These are phyloP conservation scores for Suillus subaureus DNA, from an alignment of 768 basidiomycete genomes.

Conservation along the genomic window DNA sequence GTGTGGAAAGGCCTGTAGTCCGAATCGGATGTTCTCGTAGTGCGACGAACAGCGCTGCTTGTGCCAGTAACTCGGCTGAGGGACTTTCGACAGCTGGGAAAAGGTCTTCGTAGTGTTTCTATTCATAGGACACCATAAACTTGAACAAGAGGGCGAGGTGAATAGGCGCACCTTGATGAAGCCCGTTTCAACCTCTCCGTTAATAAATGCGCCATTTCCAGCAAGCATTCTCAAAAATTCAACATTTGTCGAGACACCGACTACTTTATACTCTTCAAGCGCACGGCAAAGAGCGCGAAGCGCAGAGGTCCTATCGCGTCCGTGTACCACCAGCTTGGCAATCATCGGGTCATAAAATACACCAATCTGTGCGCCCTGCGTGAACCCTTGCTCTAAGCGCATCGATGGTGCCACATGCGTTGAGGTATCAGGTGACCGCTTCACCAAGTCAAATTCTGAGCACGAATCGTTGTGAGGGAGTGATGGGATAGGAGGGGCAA, in stretches of 20 bases:
- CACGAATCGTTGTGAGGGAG: neutral
- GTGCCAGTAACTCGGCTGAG: conserved; percentile 65
- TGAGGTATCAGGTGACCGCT: conserved; percentile 22
- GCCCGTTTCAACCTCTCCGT: conserved; percentile 85
- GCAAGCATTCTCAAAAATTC: conserved; percentile 84
- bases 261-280: conserved; percentile 86
- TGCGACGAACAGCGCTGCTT: conserved; percentile 76
- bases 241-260: conserved; percentile 89
- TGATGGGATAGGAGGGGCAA: conserved; percentile 48
- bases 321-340: conserved; percentile 89
- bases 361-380: conserved; percentile 76
- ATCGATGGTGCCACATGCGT: conserved; percentile 55
- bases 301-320: conserved; percentile 81
- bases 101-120: conserved; percentile 86
- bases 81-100: conserved; percentile 69
- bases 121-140: conserved; percentile 1
- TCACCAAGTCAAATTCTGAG: conserved; percentile 16
- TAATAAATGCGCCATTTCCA: conserved; percentile 74
- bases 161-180: conserved; percentile 67
- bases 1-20: conserved; percentile 40
- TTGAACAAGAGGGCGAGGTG: conserved; percentile 3
- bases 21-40: conserved; percentile 57
- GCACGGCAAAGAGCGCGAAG: conserved; percentile 78
- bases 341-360: conserved; percentile 94
- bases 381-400: conserved; percentile 91